Base-by-base conservation (phyloP, 75 land plant species). In the Picea sitchensis region DNA sequence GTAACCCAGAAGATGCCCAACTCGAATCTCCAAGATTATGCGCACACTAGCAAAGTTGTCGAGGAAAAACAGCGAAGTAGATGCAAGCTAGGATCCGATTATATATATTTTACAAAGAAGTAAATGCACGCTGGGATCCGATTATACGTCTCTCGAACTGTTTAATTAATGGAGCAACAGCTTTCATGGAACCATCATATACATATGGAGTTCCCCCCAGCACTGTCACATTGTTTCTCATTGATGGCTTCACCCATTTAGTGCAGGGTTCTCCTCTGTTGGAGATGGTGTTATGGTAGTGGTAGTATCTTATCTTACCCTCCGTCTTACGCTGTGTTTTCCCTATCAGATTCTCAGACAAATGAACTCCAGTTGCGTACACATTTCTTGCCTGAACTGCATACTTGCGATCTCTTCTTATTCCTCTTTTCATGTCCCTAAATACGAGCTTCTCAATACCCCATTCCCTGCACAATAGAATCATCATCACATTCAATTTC, bases 401-500 rank as follows among this genome's bases (percentile, higher is more conserved):
- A 73, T 96, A 96, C 72, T 96, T 96, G 4, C 96, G 78, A 76
- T 96, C 99, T 61, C 92, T 73, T 74, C 91, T 77, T 11, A 89
- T 78, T 18, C 94, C 87, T 62, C 73, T 84, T 78, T 91, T 92
- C 65, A 88, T 86, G 60, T 91, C 92, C 77, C 63, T 82, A 79
- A 84, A 96, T 34, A 96, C 90, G 44, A 96, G 83, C 86, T 92
- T 96, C 87, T 96, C 99, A 18, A 96, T 79, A 41, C 91, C 94
- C 99, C 99, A 96, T 82, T 85, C 86, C 87, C 96, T 95, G 86
- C 76, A 65, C 41, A 18, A 6, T 20, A 44, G 36, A 72, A 47
- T 11, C 6, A 14, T 3, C 34, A 23, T 47, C n/a, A 69, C 31
- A 23, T 7, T 17, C 14, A 61, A 47, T 18, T 14, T 5, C 18